Evolutionary conservation across 805 yeast species (phyloP).

Genomic region (Barnettozyma siamensis): DNA sequence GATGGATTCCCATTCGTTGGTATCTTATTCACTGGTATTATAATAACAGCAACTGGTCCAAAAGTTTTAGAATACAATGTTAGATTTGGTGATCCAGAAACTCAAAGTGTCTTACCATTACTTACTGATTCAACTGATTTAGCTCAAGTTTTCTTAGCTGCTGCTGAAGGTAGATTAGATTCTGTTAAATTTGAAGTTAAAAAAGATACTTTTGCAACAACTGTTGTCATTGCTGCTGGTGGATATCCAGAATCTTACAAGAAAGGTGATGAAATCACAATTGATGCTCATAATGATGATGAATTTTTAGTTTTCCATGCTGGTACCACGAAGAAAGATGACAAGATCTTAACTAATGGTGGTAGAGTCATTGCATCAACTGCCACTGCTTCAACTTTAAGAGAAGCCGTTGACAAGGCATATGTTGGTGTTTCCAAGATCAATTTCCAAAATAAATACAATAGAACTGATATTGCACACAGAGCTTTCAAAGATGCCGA

Average conservation of each 20-base stretch:
- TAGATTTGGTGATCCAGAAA: conserved; percentile 98
- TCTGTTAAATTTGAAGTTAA: conserved; percentile 58
- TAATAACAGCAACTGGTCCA: conserved; percentile 85
- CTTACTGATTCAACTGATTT: conserved; percentile 81
- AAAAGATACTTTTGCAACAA: conserved; percentile 63
- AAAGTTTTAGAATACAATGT: conserved; percentile 96
- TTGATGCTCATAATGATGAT: conserved; percentile 33
- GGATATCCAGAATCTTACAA: conserved; percentile 89
- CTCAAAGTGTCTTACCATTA: conserved; percentile 91
- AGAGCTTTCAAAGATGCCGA: conserved; percentile 71
- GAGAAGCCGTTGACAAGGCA: conserved; percentile 79
- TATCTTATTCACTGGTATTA: conserved; percentile 89
- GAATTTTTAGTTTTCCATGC: conserved; percentile 88
- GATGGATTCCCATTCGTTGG: conserved; percentile 97
- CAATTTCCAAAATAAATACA: conserved; percentile 67
- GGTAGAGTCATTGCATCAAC: conserved; percentile 97
- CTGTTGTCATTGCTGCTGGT: conserved; percentile 94
- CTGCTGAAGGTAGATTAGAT: conserved; percentile 91
- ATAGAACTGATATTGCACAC: conserved; percentile 92
- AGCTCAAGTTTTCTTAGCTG: conserved; percentile 87
- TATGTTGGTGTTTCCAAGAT: conserved; percentile 80
- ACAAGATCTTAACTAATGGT: conserved; percentile 75
- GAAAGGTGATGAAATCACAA: conserved; percentile 80
- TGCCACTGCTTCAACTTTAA: conserved; percentile 69
- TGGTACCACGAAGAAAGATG: conserved; percentile 66